Conservation (phyloP, 768 basidiomycete genomes). For the Leccinum uliginosum region DNA sequence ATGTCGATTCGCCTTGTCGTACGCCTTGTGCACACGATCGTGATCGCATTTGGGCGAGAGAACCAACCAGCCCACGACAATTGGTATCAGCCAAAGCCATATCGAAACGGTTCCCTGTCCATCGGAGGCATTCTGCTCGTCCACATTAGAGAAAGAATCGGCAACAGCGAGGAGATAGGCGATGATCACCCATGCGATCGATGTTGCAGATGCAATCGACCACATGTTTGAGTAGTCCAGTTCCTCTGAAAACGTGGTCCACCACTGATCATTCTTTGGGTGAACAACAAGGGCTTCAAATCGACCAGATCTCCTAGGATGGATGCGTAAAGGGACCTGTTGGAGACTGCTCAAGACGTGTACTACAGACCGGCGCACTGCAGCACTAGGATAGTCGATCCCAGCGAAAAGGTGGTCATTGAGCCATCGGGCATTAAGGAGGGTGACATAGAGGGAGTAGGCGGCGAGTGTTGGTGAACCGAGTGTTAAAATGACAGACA, state of each 20-base stretch:
- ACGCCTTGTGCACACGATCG: slow-evolving; percentile 22
- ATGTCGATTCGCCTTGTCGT: slow-evolving; percentile 9
- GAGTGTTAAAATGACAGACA: slow-evolving; percentile 39
- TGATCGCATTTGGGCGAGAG: slow-evolving; percentile 39
- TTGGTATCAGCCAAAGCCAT: slow-evolving; percentile 42
- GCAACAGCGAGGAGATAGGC: slow-evolving; percentile 31
- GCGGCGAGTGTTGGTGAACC: slow-evolving; percentile 43
- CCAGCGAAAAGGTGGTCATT: slow-evolving; percentile 27
- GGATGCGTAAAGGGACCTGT: slow-evolving; percentile 36
- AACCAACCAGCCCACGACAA: slow-evolving; percentile 39
- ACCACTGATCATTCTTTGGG: slow-evolving; percentile 40
- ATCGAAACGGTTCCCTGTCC: slow-evolving; percentile 37
- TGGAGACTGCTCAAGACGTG: slow-evolving; percentile 39
- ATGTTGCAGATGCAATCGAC: slow-evolving; percentile 36
- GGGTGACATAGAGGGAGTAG: slow-evolving; percentile 41
- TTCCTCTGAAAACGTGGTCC: slow-evolving; percentile 30
- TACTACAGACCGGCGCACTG: slow-evolving; percentile 21
- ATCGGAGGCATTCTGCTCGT: slow-evolving; percentile 23
- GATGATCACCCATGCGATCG: slow-evolving; percentile 41
- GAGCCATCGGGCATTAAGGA: slow-evolving; percentile 44
- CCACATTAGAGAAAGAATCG: slow-evolving; percentile 14
- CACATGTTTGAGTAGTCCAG: slow-evolving; percentile 39
- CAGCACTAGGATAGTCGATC: slow-evolving; percentile 21
- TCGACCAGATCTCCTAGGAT: slow-evolving; percentile 19
- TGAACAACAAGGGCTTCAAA: slow-evolving; percentile 41